Conservation (phyloP, 2,329 filamentous ascomycete species). For the Didymella glomerata region DNA sequence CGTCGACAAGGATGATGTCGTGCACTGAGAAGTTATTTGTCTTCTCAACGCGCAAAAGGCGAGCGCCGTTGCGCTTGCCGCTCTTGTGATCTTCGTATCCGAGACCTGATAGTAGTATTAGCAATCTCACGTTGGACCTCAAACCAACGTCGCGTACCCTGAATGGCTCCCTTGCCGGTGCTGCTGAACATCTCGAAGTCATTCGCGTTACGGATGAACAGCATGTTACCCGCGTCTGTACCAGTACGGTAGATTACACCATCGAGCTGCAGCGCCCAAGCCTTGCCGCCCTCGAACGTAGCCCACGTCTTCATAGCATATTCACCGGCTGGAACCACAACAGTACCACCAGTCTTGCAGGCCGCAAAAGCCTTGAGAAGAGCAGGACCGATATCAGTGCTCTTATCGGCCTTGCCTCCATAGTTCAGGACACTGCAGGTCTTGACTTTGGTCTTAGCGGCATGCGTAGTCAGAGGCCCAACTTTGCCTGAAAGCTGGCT, state of each 20-base stretch:
- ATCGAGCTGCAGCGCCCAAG: conserved; percentile 62
- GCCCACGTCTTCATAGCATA: conserved; percentile 63
- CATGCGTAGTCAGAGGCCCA: conserved; percentile 43
- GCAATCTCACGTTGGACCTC: not conserved
- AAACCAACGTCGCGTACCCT: conserved; percentile 43
- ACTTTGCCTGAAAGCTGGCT: conserved; percentile 48
- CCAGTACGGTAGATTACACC: conserved; percentile 63
- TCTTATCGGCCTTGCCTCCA: conserved; percentile 60
- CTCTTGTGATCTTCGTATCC: conserved; percentile 60
- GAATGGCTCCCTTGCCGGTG: conserved; percentile 61
- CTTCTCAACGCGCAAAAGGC: conserved; percentile 58
- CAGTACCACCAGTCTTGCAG: conserved; percentile 61
- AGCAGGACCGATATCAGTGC: conserved; percentile 61
- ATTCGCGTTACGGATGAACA: conserved; percentile 58
- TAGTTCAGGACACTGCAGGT: conserved; percentile 64
- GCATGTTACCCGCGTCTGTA: conserved; percentile 62
- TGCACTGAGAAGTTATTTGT: conserved; percentile 60
- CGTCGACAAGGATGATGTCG: conserved; percentile 59
- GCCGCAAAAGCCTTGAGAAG: conserved; percentile 59
- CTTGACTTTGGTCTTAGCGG: conserved; percentile 57
- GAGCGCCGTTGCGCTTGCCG: conserved; percentile 53
- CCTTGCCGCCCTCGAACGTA: conserved; percentile 57
- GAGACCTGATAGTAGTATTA: conserved; percentile 5
- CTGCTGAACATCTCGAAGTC: conserved; percentile 65
- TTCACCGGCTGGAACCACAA: conserved; percentile 60